Evolutionary conservation across 257 asterid species (phyloP), one percentile per base, ranked within the genome.

Genomic region (Solanum ossicruentum): DNA sequence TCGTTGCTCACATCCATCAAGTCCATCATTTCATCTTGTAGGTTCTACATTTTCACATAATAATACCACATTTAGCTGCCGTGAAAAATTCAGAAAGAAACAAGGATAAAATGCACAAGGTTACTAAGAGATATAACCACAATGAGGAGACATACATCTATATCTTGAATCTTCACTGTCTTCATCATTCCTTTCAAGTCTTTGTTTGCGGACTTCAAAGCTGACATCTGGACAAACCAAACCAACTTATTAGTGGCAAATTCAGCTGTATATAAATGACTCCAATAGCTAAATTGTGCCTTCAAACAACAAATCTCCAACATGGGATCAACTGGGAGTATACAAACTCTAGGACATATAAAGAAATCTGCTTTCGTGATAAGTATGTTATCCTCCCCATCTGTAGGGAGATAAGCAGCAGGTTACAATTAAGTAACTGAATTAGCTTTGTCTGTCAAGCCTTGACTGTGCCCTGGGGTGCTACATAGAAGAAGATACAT

Each of bases 11-110:
- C 97, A 87, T 95, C 99, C 99, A 97, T 97, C 86, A 97, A 92
- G 92, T 95, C 98, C 98, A 97, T 87, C 98, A 97, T 95, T 88
- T 97, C 98, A 90, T 97, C 99, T 95, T 97, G 99, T 85, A 97
- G 88, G 87, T 89, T 95, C 99, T 97, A 88, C 7, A 16, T 54
- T 69, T 61, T 47, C 45, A 12, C 73, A 80, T 41, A 10, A 55
- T 45, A 23, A 13, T 20, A 65, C 28, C 17, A 83, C 82, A 88
- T 36, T 71, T 10, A 81, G 79, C 47, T 51, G 49, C 86, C 21
- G 55, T 75, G 28, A 20, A 54, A 79, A 36, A 80, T 56, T 63
- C 55, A 60, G 60, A 43, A 15, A 13, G 3, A 5, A 4, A 57
- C 15, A 10, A 81, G 55, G 21, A 61, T 1, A 43, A 80, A 88